A percentile compares a stretch with the other conserved stretches of the same genome.
Evolutionary conservation across 345 rosid genomes (phyloP).

Genomic region (Noccaea caerulescens): DNA sequence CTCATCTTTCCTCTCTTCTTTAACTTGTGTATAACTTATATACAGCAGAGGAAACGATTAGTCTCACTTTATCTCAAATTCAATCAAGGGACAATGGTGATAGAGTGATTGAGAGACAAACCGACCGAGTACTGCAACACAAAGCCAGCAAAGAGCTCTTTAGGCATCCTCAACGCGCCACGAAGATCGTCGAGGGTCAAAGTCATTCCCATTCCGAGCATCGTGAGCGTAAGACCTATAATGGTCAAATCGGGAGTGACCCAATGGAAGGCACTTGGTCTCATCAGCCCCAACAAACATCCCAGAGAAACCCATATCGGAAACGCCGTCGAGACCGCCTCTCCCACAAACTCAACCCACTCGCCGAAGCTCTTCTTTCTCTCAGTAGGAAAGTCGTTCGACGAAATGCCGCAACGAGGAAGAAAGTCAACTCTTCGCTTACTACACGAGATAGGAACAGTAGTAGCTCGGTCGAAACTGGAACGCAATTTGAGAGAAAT

Average conservation of each 20-base stretch:
- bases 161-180: constrained; percentile 80
- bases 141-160: constrained; percentile 74
- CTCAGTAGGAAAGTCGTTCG: constrained; percentile 45
- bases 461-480: neutral
- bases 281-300: constrained; percentile 70
- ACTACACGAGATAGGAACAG: constrained; percentile 20
- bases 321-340: constrained; percentile 72
- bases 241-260: constrained; percentile 72
- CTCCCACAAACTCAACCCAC: constrained; percentile 70
- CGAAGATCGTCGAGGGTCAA: constrained; percentile 87
- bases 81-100: constrained; percentile 2
- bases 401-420: constrained; percentile 63
- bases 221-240: constrained; percentile 69
- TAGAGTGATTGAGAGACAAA: constrained; percentile 24
- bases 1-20: neutral
- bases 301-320: constrained; percentile 90
- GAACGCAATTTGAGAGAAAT: constrained; percentile 18
- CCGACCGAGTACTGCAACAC: constrained; percentile 85
- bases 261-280: constrained; percentile 72
- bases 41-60: neutral
- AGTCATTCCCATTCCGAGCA: constrained; percentile 98
- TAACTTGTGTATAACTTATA: too few species aligned
- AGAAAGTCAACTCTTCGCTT: constrained; percentile 21
- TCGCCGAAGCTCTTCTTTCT: constrained; percentile 51
- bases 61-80: neutral